phyloP scores from a whole-genome alignment of 345 rosid genomes.

The Eucalyptus sp. region DNA sequence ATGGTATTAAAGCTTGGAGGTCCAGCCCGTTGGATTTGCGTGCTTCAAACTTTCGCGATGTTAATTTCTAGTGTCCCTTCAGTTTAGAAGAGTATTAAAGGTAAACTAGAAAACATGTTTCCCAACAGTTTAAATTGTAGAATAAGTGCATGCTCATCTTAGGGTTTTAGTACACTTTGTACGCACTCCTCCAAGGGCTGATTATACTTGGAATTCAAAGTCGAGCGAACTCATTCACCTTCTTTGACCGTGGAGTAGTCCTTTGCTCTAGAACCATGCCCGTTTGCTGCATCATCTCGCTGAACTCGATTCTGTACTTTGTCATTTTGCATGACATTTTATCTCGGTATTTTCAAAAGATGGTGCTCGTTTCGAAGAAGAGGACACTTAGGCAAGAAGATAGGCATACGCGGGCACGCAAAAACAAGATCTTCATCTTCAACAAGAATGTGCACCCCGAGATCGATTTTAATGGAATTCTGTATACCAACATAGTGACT shows the following conservation, averaged over 20 bases:
- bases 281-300: background rate
- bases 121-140: background rate
- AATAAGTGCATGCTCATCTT: background rate
- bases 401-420: background rate
- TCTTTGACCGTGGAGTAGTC: background rate
- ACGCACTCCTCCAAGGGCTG: background rate
- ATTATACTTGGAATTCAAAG: background rate
- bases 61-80: background rate
- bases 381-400: background rate
- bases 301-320: background rate
- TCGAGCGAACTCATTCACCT: background rate
- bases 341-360: background rate
- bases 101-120: background rate
- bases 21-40: background rate
- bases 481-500: background rate
- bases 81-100: background rate
- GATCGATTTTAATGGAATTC: background rate
- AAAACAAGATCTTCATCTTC: background rate
- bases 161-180: background rate
- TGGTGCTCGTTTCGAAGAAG: background rate
- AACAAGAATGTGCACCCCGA: background rate
- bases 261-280: background rate
- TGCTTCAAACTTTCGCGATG: background rate
- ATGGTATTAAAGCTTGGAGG: background rate
- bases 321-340: background rate